Evolutionary conservation across 306 rosid species (phyloP).

Genomic region (Cercis canadensis): DNA sequence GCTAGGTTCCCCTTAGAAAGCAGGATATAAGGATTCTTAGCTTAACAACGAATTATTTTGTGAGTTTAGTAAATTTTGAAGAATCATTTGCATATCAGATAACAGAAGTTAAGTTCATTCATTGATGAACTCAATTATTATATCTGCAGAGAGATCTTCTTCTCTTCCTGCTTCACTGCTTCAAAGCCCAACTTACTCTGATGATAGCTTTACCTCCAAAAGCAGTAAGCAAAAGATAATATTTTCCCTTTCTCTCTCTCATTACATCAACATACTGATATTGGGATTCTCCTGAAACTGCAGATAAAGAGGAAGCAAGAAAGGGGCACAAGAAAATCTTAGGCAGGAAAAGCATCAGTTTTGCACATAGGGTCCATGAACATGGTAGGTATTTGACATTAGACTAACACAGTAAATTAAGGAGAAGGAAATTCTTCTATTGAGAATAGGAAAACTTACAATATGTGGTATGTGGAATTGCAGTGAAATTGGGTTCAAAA

Average conservation of each 20-base stretch:
- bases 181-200: slow-evolving; percentile 43
- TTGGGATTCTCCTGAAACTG: slow-evolving; percentile 12
- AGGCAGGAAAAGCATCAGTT: slow-evolving; percentile 45
- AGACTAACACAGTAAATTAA: neutral
- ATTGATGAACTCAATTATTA: slow-evolving; percentile 43
- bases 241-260: slow-evolving; percentile 22
- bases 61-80: too few relatives aligned
- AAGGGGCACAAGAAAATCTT: slow-evolving; percentile 30
- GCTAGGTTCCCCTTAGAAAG: too few relatives aligned
- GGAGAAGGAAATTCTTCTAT: slow-evolving; percentile 1
- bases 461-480: slow-evolving; percentile 21
- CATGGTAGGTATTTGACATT: slow-evolving; percentile 55
- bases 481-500: slow-evolving; percentile 75
- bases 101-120: slow-evolving; percentile 22
- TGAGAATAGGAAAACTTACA: neutral
- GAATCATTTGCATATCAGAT: slow-evolving; percentile 17
- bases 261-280: neutral
- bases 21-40: too few relatives aligned
- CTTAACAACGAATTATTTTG: too few relatives aligned
- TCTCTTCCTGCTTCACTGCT: slow-evolving; percentile 40
- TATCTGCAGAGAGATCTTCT: slow-evolving; percentile 23
- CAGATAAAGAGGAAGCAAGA: slow-evolving; percentile 42
- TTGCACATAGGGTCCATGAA: slow-evolving; percentile 62
- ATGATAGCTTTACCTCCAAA: slow-evolving; percentile 39
- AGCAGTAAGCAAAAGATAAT: slow-evolving; percentile 44